Evolutionary conservation across 305 asterid species (phyloP).

Genomic region (Plantago lanceolata): DNA sequence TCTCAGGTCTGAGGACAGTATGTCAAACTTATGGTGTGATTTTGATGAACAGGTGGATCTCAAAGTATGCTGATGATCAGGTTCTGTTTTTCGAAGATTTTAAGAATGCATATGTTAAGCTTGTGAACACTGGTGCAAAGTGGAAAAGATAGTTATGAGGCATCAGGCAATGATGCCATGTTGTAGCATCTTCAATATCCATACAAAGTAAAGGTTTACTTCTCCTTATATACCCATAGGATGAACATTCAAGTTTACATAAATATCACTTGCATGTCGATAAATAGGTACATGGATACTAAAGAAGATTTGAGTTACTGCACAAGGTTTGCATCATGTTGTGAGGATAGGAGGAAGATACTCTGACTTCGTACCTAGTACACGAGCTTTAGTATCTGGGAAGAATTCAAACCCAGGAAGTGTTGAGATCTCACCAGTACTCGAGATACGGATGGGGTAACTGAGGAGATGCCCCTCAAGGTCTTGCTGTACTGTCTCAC

Average conservation of each 20-base stretch:
- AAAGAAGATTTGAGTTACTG: too few species aligned
- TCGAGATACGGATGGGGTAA: conserved; percentile 47
- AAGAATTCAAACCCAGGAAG: conserved; percentile 50
- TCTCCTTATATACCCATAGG: too few species aligned
- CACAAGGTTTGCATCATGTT: too few species aligned
- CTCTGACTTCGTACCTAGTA: conserved; percentile 50
- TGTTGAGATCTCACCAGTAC: conserved; percentile 37
- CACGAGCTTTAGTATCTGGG: conserved; percentile 68
- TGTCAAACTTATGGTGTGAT: conserved; percentile 1
- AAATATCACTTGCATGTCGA: too few species aligned
- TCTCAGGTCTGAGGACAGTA: conserved; percentile 3
- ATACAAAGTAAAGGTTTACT: too few species aligned
- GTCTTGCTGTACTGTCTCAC: conserved; percentile 31
- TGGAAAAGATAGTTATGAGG: conserved; percentile 48
- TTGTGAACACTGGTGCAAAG: conserved; percentile 69
- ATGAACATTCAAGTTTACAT: too few species aligned
- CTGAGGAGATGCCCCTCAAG: conserved; percentile 63
- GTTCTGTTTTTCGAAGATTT: conserved; percentile 72
- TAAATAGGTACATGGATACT: too few species aligned
- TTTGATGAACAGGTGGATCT: conserved; percentile 59
- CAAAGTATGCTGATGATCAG: conserved; percentile 77
- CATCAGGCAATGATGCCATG: conserved; percentile 8
- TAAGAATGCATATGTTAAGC: conserved; percentile 63
- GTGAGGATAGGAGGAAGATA: conserved; percentile 31
- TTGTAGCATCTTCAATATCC: neutral